A percentile compares a stretch with the other conserved stretches of the same genome.
Evolutionary conservation across 768 basidiomycete genomes (phyloP).

Genomic region (Sarcodon sp.): DNA sequence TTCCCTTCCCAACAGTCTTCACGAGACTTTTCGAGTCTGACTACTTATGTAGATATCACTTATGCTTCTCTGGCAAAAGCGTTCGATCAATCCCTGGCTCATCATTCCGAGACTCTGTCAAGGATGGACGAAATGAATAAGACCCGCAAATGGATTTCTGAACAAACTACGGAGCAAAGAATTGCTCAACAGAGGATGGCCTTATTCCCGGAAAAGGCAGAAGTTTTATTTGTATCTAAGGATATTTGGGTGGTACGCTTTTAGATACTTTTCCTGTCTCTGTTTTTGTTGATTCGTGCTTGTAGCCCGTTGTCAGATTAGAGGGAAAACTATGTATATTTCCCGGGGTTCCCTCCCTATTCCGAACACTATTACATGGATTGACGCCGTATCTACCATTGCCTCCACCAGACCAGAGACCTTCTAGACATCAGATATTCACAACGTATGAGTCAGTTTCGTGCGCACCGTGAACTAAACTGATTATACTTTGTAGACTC

Average conservation of each 20-base stretch:
- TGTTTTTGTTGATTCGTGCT: not conserved
- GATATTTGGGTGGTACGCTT: slow-evolving; percentile 78
- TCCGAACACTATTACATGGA: slow-evolving; percentile 68
- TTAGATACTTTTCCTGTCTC: not conserved
- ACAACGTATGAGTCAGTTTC: slow-evolving; percentile 43
- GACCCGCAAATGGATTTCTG: slow-evolving; percentile 38
- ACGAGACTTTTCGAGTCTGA: not conserved
- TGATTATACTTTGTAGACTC: slow-evolving; percentile 22
- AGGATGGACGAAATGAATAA: slow-evolving; percentile 57
- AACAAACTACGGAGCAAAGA: slow-evolving; percentile 63
- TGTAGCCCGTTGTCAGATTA: slow-evolving; percentile 74
- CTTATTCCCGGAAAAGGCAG: slow-evolving; percentile 66
- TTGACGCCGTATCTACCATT: slow-evolving; percentile 67
- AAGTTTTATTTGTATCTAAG: slow-evolving; percentile 65
- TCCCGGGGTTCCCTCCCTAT: slow-evolving; percentile 82
- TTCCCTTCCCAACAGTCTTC: not conserved
- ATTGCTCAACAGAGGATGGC: slow-evolving; percentile 83
- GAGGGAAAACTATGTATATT: slow-evolving; percentile 82
- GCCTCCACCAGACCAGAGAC: slow-evolving; percentile 62
- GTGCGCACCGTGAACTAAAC: not conserved
- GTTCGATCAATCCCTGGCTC: slow-evolving; percentile 55
- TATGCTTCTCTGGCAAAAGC: slow-evolving; percentile 81
- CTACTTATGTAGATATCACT: slow-evolving; percentile 55
- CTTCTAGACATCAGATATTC: slow-evolving; percentile 71
- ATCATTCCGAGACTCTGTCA: slow-evolving; percentile 66